These are phyloP conservation scores for Lecanosticta acicola DNA, from an alignment of 2,329 filamentous ascomycete species.

Conservation along the genomic window DNA sequence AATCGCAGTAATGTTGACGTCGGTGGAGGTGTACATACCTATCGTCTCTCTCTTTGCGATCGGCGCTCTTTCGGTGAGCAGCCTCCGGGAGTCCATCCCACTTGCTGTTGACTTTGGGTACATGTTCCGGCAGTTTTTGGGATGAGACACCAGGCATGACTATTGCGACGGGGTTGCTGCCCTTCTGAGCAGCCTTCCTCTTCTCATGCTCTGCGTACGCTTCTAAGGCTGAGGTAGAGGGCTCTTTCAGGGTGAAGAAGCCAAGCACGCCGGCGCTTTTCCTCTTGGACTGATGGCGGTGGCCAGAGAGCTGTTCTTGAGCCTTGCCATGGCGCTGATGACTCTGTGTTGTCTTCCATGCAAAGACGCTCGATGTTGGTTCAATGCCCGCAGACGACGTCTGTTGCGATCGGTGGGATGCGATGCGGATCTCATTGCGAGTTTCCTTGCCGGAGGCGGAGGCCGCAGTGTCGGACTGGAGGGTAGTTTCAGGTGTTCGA, in stretches of 20 bases:
- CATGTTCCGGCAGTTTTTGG: conserved; percentile 44
- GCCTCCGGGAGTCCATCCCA: conserved; percentile 48
- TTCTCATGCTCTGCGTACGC: conserved; percentile 39
- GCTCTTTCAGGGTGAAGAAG: conserved; percentile 46
- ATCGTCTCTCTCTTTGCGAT: conserved; percentile 3
- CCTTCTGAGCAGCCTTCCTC: conserved; percentile 33
- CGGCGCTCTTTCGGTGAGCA: conserved; percentile 30
- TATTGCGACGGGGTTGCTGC: conserved; percentile 23
- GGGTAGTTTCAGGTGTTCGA: conserved; percentile 1
- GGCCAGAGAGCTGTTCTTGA: neutral
- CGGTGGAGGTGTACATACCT: neutral
- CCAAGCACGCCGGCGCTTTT: conserved; percentile 38
- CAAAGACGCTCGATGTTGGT: conserved; percentile 4
- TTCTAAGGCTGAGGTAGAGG: conserved; percentile 43
- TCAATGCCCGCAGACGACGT: conserved; percentile 2
- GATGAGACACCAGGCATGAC: conserved; percentile 37
- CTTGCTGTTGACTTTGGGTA: conserved; percentile 51
- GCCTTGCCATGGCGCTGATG: conserved; percentile 2
- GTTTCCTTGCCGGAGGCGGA: conserved; percentile 8
- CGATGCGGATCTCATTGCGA: conserved; percentile 1
- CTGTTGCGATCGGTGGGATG: neutral
- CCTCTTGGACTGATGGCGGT: conserved; percentile 24
- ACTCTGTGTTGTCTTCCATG: conserved; percentile 1
- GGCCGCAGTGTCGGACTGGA: neutral
- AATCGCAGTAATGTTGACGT: neutral